Evolutionary conservation across 208 protist species (phyloP).

Genomic region (Novymonas esmeraldas): DNA sequence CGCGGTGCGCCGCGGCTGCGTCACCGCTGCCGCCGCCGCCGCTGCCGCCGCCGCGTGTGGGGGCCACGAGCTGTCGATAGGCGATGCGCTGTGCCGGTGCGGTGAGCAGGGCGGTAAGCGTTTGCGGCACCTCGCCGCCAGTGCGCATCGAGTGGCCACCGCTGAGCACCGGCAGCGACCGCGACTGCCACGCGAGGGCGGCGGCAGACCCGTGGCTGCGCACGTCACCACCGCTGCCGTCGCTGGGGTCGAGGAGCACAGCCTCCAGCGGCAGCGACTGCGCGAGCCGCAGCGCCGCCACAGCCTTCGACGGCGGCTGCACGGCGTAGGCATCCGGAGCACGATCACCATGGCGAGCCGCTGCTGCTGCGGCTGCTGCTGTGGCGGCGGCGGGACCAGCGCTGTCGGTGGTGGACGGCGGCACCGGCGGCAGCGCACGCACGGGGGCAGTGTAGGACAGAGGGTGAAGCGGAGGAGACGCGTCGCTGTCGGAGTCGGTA

Average conservation of each 20-base stretch:
- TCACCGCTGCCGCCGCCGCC: too few species aligned
- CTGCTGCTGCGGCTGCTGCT: not conserved
- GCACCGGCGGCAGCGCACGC: not conserved
- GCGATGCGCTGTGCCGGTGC: conserved; percentile 17
- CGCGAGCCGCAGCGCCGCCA: conserved; percentile 12
- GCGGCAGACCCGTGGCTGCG: not conserved
- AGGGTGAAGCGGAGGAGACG: not conserved
- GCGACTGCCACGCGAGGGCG: conserved; percentile 20
- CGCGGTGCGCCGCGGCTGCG: not conserved
- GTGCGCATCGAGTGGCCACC: conserved; percentile 16
- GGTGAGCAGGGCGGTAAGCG: conserved; percentile 18
- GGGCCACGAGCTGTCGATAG: conserved; percentile 11
- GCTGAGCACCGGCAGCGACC: conserved; percentile 16
- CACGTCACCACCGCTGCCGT: not conserved
- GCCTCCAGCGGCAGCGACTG: conserved; percentile 30
- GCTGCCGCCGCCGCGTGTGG: not conserved
- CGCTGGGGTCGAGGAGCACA: conserved; percentile 8
- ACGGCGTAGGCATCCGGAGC: not conserved
- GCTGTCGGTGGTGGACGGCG: not conserved
- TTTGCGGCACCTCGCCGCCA: conserved; percentile 7
- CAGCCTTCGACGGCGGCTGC: not conserved
- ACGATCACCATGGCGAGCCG: not conserved
- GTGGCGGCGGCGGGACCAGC: not conserved
- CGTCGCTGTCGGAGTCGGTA: not conserved
- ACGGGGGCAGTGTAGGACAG: conserved; percentile 16